Evolutionary conservation across 768 basidiomycete species (phyloP).

Genomic region (Dentipellis sp.): DNA sequence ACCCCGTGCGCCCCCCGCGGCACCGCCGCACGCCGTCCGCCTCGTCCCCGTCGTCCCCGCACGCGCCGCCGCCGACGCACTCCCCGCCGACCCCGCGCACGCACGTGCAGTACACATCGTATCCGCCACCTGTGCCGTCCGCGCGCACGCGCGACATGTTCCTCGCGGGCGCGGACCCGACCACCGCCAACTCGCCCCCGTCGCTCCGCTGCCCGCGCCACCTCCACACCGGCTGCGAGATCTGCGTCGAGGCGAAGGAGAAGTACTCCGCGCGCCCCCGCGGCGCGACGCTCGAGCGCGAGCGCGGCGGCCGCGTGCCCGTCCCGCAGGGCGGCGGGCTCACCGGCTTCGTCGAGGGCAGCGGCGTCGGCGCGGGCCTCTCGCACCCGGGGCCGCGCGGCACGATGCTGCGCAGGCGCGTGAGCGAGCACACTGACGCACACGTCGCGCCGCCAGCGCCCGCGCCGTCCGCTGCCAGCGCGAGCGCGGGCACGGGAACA

Average conservation of each 20-base stretch:
- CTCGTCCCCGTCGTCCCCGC: slow-evolving; percentile 19
- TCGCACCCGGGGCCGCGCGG: slow-evolving; percentile 46
- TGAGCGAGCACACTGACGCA: slow-evolving; percentile 9
- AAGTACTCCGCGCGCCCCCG: slow-evolving; percentile 9
- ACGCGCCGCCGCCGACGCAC: too few relatives aligned
- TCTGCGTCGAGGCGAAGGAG: slow-evolving; percentile 57
- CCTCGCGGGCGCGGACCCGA: slow-evolving; percentile 50
- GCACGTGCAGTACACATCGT: slow-evolving; percentile 1
- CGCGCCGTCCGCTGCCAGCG: background rate
- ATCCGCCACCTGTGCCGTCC: slow-evolving; percentile 15
- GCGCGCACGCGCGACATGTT: slow-evolving; percentile 44
- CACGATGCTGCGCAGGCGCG: slow-evolving; percentile 46
- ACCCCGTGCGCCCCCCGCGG: slow-evolving; percentile 6
- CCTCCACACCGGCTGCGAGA: slow-evolving; percentile 63
- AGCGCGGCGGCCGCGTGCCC: slow-evolving; percentile 1
- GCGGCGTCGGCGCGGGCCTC: slow-evolving; percentile 65
- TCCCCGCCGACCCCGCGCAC: slow-evolving; percentile 6
- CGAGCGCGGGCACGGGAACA: background rate
- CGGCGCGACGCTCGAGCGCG: background rate
- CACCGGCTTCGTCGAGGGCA: slow-evolving; percentile 68
- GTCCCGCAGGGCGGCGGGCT: slow-evolving; percentile 38
- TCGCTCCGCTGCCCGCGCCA: slow-evolving; percentile 64
- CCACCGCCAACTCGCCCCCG: slow-evolving; percentile 52
- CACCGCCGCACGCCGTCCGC: background rate
- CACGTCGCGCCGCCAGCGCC: too few relatives aligned